Percentiles rank a stretch among this genome's conserved stretches.
Conservation (phyloP, 2,329 filamentous ascomycete genomes). For the Neoscytalidium dimidiatum region DNA sequence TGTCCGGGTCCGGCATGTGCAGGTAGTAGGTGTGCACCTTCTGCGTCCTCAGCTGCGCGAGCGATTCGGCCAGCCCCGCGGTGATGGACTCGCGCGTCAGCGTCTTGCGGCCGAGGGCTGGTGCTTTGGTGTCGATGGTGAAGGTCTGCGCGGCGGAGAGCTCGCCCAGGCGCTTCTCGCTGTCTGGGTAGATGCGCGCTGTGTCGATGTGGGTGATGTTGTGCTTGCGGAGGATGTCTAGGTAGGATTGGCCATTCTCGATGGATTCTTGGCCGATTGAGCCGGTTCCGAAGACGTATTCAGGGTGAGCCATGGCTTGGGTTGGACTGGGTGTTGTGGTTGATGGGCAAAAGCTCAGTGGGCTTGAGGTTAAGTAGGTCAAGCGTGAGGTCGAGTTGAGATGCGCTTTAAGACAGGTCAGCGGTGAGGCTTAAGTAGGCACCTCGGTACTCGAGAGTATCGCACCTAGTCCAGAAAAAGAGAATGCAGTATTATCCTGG, state of each 20-base stretch:
- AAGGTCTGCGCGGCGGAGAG: constrained; percentile 41
- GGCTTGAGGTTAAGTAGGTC: neutral
- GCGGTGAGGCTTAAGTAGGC: too few species aligned
- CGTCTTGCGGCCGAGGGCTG: constrained; percentile 28
- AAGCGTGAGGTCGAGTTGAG: too few species aligned
- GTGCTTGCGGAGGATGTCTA: constrained; percentile 28
- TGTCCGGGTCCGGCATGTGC: constrained; percentile 51
- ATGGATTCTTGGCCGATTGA: neutral
- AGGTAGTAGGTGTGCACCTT: constrained; percentile 54
- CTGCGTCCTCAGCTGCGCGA: constrained; percentile 41
- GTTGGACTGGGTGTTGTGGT: neutral
- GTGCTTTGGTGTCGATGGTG: constrained; percentile 51
- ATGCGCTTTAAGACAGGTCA: too few species aligned
- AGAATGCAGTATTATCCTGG: too few species aligned
- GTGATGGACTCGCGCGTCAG: constrained; percentile 14
- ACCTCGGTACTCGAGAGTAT: too few species aligned
- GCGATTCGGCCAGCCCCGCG: constrained; percentile 34
- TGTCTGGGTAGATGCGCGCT: constrained; percentile 39
- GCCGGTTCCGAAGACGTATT: neutral
- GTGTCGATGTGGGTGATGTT: constrained; percentile 41
- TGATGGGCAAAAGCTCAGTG: too few species aligned
- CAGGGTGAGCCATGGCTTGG: neutral
- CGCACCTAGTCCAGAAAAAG: too few species aligned
- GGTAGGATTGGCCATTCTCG: neutral
- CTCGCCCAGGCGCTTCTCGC: constrained; percentile 46